These are phyloP conservation scores for Cladosporium sp. DNA, from an alignment of 2,329 filamentous ascomycete species.

Conservation along the genomic window DNA sequence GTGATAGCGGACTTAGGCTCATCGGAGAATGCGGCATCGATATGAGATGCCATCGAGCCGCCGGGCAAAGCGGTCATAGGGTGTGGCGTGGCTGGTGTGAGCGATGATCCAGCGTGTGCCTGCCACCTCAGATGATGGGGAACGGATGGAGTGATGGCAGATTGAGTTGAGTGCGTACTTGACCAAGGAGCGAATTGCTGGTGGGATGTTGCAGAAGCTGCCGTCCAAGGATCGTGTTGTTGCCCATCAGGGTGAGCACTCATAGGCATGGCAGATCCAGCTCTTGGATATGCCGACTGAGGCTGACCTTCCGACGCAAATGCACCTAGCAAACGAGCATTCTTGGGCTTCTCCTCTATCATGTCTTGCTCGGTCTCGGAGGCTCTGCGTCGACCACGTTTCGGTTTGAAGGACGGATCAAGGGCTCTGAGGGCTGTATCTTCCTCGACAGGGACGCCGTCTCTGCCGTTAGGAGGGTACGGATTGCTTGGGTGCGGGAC, in stretches of 20 bases:
- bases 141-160: constrained; percentile 45
- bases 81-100: constrained; percentile 56
- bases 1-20: constrained; percentile 77
- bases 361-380: constrained; percentile 37
- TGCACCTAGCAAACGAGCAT: constrained; percentile 34
- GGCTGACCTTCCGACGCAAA: constrained; percentile 15
- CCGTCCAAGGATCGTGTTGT: constrained; percentile 53
- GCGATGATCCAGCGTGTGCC: constrained; percentile 27
- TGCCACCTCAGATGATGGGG: constrained; percentile 43
- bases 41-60: constrained; percentile 48
- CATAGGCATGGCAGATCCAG: constrained; percentile 54
- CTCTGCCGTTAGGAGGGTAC: constrained; percentile 66
- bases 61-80: constrained; percentile 79
- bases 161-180: constrained; percentile 43
- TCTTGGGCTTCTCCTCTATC: constrained; percentile 21
- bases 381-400: constrained; percentile 58
- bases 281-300: constrained; percentile 52
- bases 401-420: constrained; percentile 71
- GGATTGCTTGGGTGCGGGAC: constrained; percentile 68
- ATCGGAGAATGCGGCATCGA: constrained; percentile 49
- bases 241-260: constrained; percentile 51
- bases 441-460: constrained; percentile 82
- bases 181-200: constrained; percentile 40
- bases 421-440: constrained; percentile 84
- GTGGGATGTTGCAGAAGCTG: constrained; percentile 42